Conservation (phyloP, 371 early-diverging fungal species). For the Capillidium heterosporum region DNA sequence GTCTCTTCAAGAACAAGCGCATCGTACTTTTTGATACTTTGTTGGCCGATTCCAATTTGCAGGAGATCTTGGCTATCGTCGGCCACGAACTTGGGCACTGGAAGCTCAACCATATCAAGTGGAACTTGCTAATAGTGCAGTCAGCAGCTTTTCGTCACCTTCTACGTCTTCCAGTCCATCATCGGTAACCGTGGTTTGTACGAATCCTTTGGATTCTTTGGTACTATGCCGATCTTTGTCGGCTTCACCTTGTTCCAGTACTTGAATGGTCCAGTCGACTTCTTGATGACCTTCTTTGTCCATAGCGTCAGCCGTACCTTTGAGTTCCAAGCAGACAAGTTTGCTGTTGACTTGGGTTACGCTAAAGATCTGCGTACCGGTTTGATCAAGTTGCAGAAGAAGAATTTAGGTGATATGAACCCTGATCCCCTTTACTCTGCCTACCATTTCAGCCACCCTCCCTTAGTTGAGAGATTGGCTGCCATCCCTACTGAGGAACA, state of each 20-base stretch:
- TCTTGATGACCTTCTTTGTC: slow-evolving; percentile 46
- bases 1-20: slow-evolving; percentile 91
- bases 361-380: slow-evolving; percentile 53
- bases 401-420: slow-evolving; percentile 80
- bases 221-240: slow-evolving; percentile 50
- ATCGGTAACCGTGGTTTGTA: slow-evolving; percentile 53
- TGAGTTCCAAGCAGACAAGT: slow-evolving; percentile 94
- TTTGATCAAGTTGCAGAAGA: slow-evolving; percentile 73
- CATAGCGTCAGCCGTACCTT: slow-evolving; percentile 71
- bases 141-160: slow-evolving; percentile 56
- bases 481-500: slow-evolving; percentile 22
- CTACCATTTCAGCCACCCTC: slow-evolving; percentile 91
- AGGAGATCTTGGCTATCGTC: slow-evolving; percentile 86
- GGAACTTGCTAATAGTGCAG: slow-evolving; percentile 51
- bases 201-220: slow-evolving; percentile 61
- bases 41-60: slow-evolving; percentile 58
- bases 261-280: slow-evolving; percentile 60
- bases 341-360: slow-evolving; percentile 77
- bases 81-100: slow-evolving; percentile 98
- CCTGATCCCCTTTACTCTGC: slow-evolving; percentile 82
- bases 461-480: slow-evolving; percentile 73
- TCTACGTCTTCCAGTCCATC: slow-evolving; percentile 69
- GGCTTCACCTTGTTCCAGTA: slow-evolving; percentile 77
- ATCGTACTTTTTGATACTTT: slow-evolving; percentile 96
- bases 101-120: slow-evolving; percentile 70